Evolutionary conservation across 83 land plant genomes (phyloP), one percentile per base, ranked within the genome.

Genomic region (Picea mariana): DNA sequence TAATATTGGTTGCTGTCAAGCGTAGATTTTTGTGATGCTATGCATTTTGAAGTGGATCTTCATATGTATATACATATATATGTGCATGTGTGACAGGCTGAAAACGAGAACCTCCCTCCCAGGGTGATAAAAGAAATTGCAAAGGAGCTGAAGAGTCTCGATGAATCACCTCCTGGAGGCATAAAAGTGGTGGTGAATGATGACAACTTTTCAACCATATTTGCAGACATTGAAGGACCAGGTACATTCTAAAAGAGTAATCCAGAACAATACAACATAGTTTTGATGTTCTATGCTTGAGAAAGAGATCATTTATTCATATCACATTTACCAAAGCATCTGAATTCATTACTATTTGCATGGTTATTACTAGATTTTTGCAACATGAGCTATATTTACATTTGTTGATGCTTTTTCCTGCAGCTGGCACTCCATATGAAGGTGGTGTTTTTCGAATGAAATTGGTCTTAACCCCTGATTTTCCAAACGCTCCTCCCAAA

Each of bases 361-460:
- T 42, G 4, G 20, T 42, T 47, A 6, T 59, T 55, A 58, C 63
- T 60, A 5, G 6, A 5, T 59, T 31, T 82, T 20, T 13, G 18
- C 11, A 38, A 20, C 59, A 69, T 23, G 47, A 60, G 17, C 18
- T 24, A 15, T 5, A 15, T 42, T 79, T 34, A 65, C 21, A 20
- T 16, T 52, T 18, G 63, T 82, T 44, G 27, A 20, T 27, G 23
- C 62, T 75, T 82, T 12, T 49, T 49, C 6, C 64, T 92, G 81
- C 92, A 98, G 99, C 90, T 86, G 98, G 99, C 24, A 98, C 99
- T 31, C 99, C 99, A 44, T 98, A 96, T 81, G 99, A 98, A 83
- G 90, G 91, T 83, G 99, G 99, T 52, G 84, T 93, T 61, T 98
- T 98, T 84, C 91, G 99, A 62, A 94, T 96, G 93, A 95, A 96